Evolutionary conservation across 1,284 basidiomycete species (phyloP), one percentile per base, ranked within the genome.

Genomic region (Trichosporon sp.): DNA sequence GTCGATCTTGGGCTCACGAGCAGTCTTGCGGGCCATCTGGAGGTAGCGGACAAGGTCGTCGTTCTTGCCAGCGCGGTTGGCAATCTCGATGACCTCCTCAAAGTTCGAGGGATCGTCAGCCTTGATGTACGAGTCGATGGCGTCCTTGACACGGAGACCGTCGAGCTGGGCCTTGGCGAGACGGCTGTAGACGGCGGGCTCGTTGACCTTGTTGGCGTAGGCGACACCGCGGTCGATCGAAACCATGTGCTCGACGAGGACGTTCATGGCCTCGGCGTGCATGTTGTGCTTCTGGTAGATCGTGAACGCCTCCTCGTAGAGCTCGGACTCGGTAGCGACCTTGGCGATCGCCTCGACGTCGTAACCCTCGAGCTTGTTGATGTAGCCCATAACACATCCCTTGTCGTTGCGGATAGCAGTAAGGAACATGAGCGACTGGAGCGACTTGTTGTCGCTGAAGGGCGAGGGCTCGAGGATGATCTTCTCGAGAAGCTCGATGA

Each of bases 121-220:
- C 87, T 97, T 98, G 89, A 98, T 96, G 85, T 99, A 99, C 26
- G 96, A 98, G 83, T 99, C 95, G 79, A 99, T 98, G 51, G 97
- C 91, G 80, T 99, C 97, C 86, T 98, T 99, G 87, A 99, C 92
- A 66, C 97, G 92, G 72, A 99, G 88, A 78, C 97, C 97, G 83
- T 99, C 97, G 70, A 99, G 89, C 85, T 99, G 97, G n/a, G 97
- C 97, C 85, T 99, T 99, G 54, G 93, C 97, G 76, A 99, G 89
- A 68, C 97, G 87, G 78, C 92, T 94, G 97, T 97, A 99, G 37
- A 99, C 94, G 77, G 94, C 94, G 37, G 97, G 95, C 84, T 91
- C 88, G 87, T 98, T 94, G 85, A 98, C 91, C 87, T 98, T 99
- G 86, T 90, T 93, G 73, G 97, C 97, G 79, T 94, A 99, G 73